These are phyloP conservation scores for Tolypocladium nubicola DNA, from an alignment of 2,329 filamentous ascomycete species.

Conservation along the genomic window DNA sequence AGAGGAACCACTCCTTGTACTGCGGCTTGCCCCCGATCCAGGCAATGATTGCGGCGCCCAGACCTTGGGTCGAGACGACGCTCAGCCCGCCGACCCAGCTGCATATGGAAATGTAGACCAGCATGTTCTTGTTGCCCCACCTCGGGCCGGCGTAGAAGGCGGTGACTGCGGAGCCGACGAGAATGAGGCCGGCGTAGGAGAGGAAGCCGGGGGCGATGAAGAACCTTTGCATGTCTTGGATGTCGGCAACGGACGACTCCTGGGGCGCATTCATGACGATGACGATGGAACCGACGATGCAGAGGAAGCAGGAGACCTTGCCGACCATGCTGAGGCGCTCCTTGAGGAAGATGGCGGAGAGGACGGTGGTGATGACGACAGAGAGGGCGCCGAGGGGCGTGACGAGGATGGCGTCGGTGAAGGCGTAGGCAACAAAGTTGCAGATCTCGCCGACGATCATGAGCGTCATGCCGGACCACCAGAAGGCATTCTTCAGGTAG, in stretches of 20 bases:
- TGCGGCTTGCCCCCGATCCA: conserved; percentile 73
- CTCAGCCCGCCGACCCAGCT: conserved; percentile 89
- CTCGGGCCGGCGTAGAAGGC: conserved; percentile 75
- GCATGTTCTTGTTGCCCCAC: conserved; percentile 94
- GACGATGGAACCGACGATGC: conserved; percentile 84
- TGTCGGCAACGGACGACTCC: conserved; percentile 73
- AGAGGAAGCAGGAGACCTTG: conserved; percentile 91
- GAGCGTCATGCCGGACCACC: conserved; percentile 92
- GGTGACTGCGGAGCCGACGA: conserved; percentile 60
- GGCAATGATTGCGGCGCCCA: conserved; percentile 84
- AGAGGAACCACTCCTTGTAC: conserved; percentile 97
- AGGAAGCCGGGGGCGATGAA: conserved; percentile 83
- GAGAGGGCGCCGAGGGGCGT: conserved; percentile 85
- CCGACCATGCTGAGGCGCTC: conserved; percentile 92
- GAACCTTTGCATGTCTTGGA: conserved; percentile 85
- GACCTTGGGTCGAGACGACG: conserved; percentile 87
- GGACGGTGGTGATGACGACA: conserved; percentile 82
- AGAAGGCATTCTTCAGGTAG: conserved; percentile 88
- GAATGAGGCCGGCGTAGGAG: conserved; percentile 70
- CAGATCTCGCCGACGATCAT: conserved; percentile 96
- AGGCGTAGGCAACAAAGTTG: conserved; percentile 96
- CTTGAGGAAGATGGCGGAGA: conserved; percentile 92
- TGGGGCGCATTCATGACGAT: conserved; percentile 90
- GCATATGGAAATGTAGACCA: conserved; percentile 94
- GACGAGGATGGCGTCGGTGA: conserved; percentile 91